phyloP scores from a whole-genome alignment of 768 basidiomycete species.

The Punctularia strigosozonata region DNA sequence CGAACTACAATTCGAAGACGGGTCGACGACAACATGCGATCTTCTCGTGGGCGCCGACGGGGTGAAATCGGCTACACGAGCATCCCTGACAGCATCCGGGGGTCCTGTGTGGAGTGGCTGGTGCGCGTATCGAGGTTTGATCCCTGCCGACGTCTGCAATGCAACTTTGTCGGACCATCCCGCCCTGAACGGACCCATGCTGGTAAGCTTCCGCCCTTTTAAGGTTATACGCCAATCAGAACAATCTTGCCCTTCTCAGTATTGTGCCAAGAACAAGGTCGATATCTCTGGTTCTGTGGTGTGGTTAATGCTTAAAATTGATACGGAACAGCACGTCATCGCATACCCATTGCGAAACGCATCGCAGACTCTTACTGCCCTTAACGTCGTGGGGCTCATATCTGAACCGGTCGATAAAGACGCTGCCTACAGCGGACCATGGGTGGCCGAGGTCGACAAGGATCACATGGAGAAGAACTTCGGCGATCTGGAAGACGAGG shows the following conservation, averaged over 20 bases:
- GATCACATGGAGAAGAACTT: slow-evolving; percentile 10
- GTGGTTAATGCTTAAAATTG: neutral
- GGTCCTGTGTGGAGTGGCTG: slow-evolving; percentile 29
- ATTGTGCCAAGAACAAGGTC: slow-evolving; percentile 15
- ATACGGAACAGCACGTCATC: slow-evolving; percentile 21
- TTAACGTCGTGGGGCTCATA: slow-evolving; percentile 14
- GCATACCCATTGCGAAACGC: slow-evolving; percentile 15
- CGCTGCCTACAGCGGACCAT: slow-evolving; percentile 10
- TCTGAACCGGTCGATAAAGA: slow-evolving; percentile 9
- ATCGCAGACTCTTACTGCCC: slow-evolving; percentile 11
- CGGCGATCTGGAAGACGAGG: slow-evolving; percentile 12
- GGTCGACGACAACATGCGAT: slow-evolving; percentile 12
- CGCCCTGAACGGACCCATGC: slow-evolving; percentile 9
- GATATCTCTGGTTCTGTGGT: slow-evolving; percentile 4
- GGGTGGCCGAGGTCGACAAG: slow-evolving; percentile 5
- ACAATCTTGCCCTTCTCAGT: slow-evolving; percentile 6
- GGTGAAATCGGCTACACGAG: slow-evolving; percentile 14
- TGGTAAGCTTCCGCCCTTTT: slow-evolving; percentile 10
- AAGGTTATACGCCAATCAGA: slow-evolving; percentile 6
- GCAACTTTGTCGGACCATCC: slow-evolving; percentile 13
- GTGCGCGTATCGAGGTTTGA: slow-evolving; percentile 24
- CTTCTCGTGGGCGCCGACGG: slow-evolving; percentile 17
- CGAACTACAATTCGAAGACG: slow-evolving; percentile 14
- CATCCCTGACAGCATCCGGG: slow-evolving; percentile 8
- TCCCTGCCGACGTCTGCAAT: slow-evolving; percentile 21